Base-by-base conservation (phyloP, 2,329 filamentous ascomycete species). In the Penicillium vulpinum region DNA sequence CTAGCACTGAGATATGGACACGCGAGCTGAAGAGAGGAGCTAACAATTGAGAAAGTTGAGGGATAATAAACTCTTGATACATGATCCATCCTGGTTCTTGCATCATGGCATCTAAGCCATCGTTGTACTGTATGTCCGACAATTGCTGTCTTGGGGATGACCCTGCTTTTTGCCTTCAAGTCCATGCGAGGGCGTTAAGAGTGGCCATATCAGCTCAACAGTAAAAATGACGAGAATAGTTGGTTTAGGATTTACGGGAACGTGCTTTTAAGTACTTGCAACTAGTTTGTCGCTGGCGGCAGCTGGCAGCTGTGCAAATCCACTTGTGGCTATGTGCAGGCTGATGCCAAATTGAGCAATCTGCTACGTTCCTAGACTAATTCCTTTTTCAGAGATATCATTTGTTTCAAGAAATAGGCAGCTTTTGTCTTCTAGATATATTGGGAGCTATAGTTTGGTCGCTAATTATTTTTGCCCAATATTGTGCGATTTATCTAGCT, bases 1-100 rank as follows among this genome's bases (percentile, higher is more conserved):
- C 85, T 6, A 88, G 74, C 16, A 80, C 77, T 4, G 84, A 85
- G 58, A 87, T 69, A 13, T 64, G 13, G 28, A 15, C 48, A 29
- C 73, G 75, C 6, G 78, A 78, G 35, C 71, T 64, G 61, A 80
- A 67, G 33, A 83, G 71, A 53, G 75, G 62, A 1, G 53, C 47
- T 2, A 86, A 62, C 0, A 82, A 58, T 35, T 69, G 63, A 48
- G 72, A 70, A 5, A 86, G 69, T 40, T 83, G 77, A 40, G 63
- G 61, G 9, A 63, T 70, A 31, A 85, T 78, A 67, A 57, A 86
- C 47, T 80, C 68, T 65, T 75, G 61, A 67, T 85, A 84, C 0
- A 62, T 75, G 2, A 28, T 44, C 52, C 45, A 56, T 15, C 46
- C 56, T 35, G 68, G 54, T 41, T 67, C 73, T 18, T 62, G 65